These are phyloP conservation scores for Eucalyptus regnans DNA, from an alignment of 345 rosid species.

Conservation along the genomic window DNA sequence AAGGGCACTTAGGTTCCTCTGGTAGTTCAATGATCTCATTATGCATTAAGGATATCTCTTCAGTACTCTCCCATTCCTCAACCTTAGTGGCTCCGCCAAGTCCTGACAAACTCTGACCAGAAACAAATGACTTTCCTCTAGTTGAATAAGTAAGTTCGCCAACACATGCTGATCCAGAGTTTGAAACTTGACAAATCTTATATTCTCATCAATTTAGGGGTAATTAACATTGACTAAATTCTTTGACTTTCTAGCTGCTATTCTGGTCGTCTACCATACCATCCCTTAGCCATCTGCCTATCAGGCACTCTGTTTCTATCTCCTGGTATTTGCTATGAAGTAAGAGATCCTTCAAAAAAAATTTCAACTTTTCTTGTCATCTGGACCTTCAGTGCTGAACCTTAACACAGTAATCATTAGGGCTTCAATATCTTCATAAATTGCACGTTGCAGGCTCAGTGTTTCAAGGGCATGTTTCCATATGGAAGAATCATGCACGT, in stretches of 20 bases:
- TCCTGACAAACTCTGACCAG: background rate
- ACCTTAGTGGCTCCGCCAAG: background rate
- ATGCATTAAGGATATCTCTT: background rate
- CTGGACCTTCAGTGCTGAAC: background rate
- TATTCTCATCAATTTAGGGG: background rate
- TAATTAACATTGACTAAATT: background rate
- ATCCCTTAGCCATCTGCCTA: background rate
- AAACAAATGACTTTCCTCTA: background rate
- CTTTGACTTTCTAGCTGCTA: background rate
- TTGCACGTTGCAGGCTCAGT: background rate
- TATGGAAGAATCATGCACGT: background rate
- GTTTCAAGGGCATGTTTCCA: background rate
- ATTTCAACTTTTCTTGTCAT: background rate
- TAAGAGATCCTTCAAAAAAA: accelerated
- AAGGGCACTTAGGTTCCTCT: background rate
- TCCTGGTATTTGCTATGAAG: background rate
- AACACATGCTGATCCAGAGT: background rate
- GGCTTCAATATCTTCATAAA: background rate
- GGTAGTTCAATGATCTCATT: conserved; percentile 1
- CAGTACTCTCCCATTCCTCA: conserved; percentile 3
- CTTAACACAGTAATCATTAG: background rate
- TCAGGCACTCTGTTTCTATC: background rate
- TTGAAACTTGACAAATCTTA: background rate
- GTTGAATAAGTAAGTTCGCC: background rate
- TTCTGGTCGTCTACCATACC: background rate